Evolutionary conservation across 805 yeast genomes (phyloP).

Genomic region (Suhomyces canberraensis): DNA sequence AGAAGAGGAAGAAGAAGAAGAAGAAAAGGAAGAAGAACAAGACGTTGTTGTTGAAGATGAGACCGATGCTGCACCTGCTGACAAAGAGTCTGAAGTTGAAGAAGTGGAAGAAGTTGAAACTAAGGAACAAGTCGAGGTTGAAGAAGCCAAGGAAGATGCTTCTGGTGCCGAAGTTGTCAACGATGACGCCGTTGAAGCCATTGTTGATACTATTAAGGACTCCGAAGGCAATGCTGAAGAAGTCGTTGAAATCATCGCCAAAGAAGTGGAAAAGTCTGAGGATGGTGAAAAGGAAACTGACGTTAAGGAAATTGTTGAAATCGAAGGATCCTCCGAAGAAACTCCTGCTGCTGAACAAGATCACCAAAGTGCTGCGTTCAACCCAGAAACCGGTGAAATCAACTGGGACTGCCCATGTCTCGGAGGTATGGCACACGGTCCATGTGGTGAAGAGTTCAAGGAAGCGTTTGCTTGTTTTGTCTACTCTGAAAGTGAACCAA

Average conservation of each 20-base stretch:
- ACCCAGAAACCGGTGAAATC: constrained; percentile 97
- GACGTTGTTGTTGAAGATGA: constrained; percentile 7
- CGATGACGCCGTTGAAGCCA: constrained; percentile 4
- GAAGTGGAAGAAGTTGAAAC: constrained; percentile 5
- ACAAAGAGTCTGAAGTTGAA: not conserved
- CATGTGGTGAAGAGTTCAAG: constrained; percentile 95
- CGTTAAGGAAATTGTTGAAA: not conserved
- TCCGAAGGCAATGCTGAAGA: constrained; percentile 1
- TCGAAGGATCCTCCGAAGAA: not conserved
- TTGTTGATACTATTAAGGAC: not conserved
- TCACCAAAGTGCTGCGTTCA: constrained; percentile 66
- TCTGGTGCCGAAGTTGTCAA: constrained; percentile 5
- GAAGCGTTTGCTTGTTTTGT: constrained; percentile 94
- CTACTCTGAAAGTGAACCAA: constrained; percentile 90
- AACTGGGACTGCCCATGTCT: constrained; percentile 99
- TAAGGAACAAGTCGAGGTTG: not conserved
- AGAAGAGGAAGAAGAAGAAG: constrained; percentile 8
- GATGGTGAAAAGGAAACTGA: not conserved
- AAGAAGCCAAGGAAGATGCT: not conserved
- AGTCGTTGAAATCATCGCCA: constrained; percentile 8
- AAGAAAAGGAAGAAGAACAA: constrained; percentile 1
- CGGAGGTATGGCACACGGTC: constrained; percentile 99
- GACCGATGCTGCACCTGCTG: constrained; percentile 3
- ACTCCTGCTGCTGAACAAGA: constrained; percentile 17
- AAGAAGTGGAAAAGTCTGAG: constrained; percentile 6